Percentiles rank a stretch among this genome's conserved stretches.
Evolutionary conservation across 441 rosid genomes (phyloP).

Genomic region (Francoa sonchifolia): DNA sequence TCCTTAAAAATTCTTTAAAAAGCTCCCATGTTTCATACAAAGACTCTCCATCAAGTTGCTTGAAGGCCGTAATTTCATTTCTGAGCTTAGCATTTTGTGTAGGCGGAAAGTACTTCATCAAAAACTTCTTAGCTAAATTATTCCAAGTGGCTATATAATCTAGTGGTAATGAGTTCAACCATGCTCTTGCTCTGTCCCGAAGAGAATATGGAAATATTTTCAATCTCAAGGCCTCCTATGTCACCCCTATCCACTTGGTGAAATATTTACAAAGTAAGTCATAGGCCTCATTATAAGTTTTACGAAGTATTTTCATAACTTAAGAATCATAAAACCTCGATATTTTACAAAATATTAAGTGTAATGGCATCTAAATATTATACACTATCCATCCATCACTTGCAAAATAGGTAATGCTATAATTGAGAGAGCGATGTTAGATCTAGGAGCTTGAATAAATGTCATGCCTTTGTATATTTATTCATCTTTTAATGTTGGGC

Average conservation of each 20-base stretch:
- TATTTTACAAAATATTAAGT: too few relatives aligned
- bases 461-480: background rate
- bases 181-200: background rate
- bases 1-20: background rate
- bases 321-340: too few relatives aligned
- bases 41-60: background rate
- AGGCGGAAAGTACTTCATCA: constrained; percentile 1
- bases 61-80: background rate
- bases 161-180: background rate
- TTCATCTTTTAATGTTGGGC: too few relatives aligned
- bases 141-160: background rate
- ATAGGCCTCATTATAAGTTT: too few relatives aligned
- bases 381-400: too few relatives aligned
- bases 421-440: background rate
- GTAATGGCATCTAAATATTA: too few relatives aligned
- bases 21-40: constrained; percentile 6
- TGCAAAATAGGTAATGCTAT: background rate
- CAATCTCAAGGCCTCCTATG: background rate
- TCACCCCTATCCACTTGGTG: too few relatives aligned
- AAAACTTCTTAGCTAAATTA: background rate
- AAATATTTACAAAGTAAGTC: too few relatives aligned
- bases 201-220: background rate
- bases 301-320: too few relatives aligned
- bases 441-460: constrained; percentile 2
- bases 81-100: background rate